A percentile compares a stretch with the other conserved stretches of the same genome.
Conservation (phyloP, 768 basidiomycete species). For the Boletus insuetus region DNA sequence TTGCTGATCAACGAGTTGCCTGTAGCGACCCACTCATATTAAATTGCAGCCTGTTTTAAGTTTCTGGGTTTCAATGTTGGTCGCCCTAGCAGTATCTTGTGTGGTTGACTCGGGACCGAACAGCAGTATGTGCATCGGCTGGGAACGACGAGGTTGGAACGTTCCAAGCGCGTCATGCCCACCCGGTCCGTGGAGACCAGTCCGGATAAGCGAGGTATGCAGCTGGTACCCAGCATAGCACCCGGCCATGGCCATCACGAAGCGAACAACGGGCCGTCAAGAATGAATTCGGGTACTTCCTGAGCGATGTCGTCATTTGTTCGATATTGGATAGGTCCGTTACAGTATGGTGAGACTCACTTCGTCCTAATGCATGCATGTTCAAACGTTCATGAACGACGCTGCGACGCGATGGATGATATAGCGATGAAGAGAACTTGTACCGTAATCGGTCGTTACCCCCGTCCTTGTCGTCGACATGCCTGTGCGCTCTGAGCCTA, state of each 20-base stretch:
- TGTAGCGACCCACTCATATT: not conserved
- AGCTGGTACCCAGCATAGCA: too few species aligned
- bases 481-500: not conserved
- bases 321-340: not conserved
- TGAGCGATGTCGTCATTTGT: not conserved
- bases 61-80: conserved; percentile 5
- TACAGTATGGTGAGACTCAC: too few species aligned
- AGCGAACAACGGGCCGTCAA: not conserved
- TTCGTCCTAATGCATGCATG: too few species aligned
- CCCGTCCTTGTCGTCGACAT: not conserved
- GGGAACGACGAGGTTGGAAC: not conserved
- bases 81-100: not conserved
- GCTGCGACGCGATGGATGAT: not conserved
- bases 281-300: not conserved
- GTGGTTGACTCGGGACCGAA: conserved; percentile 9
- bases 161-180: not conserved
- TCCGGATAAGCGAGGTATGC: not conserved
- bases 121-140: too few species aligned
- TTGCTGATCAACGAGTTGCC: not conserved
- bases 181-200: too few species aligned
- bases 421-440: conserved; percentile 1
- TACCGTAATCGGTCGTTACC: not conserved
- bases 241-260: too few species aligned
- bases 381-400: not conserved
- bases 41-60: not conserved